Base-by-base conservation (phyloP, 148 eudicot species). In the Amaranthus cruentus region DNA sequence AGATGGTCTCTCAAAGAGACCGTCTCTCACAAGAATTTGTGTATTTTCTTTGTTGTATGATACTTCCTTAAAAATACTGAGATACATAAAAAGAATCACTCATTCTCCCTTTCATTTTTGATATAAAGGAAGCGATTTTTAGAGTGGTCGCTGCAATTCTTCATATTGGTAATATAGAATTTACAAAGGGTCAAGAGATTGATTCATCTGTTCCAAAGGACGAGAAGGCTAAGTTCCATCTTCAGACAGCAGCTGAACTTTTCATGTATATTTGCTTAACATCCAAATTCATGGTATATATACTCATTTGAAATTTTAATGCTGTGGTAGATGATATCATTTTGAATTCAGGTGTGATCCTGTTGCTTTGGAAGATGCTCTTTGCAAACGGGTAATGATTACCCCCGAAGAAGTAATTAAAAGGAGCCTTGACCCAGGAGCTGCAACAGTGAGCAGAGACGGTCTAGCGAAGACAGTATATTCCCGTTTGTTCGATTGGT, bases 401-500 rank as follows among this genome's bases (percentile, higher is more conserved):
- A 92, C 97, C 66, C 97, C 96, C 59, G 97, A 92, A 81, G 97
- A 90, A 83, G 88, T 90, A 61, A 92, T 92, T 73, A 90, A 88
- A 83, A 88, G 93, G 76, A 88, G 93, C 73, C 93, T 92, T 75
- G 97, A 90, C 81, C 93, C 93, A 69, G 78, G 72, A 51, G 88
- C 88, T 44, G 91, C 97, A 78, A 58, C 83, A 66, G 79, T 88
- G 21, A 88, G 92, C 76, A 88, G 98, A 75, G 98, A 93, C 80
- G 97, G 98, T 69, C 81, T 93, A 68, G 98, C 98, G 43, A 93
- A 85, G 83, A 88, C 95, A 43, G 59, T 87, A 78, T 93, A 93
- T 75, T 91, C 91, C 9, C 95, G 97, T 54, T 84, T 91, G 76
- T 93, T 93, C 87, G 97, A 93, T 73, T 93, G 98, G 97, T 91